phyloP scores from a whole-genome alignment of 192 early-diverging fungal genomes.

The Phlyctochytrium planicorne region DNA sequence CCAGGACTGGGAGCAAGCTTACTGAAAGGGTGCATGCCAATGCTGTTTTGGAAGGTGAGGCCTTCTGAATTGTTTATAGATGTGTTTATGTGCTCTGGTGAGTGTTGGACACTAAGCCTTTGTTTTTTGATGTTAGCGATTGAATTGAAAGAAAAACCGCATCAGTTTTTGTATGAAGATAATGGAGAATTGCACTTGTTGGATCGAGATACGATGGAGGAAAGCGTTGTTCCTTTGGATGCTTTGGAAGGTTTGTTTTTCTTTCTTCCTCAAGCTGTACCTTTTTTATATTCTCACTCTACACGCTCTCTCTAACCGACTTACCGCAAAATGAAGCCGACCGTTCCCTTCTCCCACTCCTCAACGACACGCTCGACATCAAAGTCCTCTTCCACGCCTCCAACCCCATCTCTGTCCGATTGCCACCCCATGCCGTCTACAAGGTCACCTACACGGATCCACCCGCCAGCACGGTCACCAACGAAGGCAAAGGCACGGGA shows the following conservation, averaged over 20 bases:
- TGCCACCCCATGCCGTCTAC: slow-evolving; percentile 14
- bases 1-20: slow-evolving; percentile 9
- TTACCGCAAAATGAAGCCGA: neutral
- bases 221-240: neutral
- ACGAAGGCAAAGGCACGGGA: slow-evolving; percentile 22
- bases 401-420: slow-evolving; percentile 6
- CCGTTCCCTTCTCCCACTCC: neutral
- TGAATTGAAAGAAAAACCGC: slow-evolving; percentile 3
- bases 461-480: slow-evolving; percentile 7
- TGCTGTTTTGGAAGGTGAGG: slow-evolving; percentile 15
- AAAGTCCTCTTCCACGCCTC: neutral
- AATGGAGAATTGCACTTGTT: slow-evolving; percentile 19
- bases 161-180: slow-evolving; percentile 14
- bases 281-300: neutral
- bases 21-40: slow-evolving; percentile 7
- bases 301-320: neutral
- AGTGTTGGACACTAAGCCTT: too few relatives aligned
- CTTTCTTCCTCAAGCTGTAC: neutral
- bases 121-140: slow-evolving; percentile 2
- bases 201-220: slow-evolving; percentile 23
- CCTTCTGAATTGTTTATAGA: neutral
- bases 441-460: slow-evolving; percentile 3
- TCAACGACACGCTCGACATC: neutral
- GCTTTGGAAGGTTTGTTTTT: slow-evolving; percentile 16
- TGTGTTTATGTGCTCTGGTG: too few relatives aligned